phyloP scores from a whole-genome alignment of 169 alveolate genomes.

The Babesia gibsoni region DNA sequence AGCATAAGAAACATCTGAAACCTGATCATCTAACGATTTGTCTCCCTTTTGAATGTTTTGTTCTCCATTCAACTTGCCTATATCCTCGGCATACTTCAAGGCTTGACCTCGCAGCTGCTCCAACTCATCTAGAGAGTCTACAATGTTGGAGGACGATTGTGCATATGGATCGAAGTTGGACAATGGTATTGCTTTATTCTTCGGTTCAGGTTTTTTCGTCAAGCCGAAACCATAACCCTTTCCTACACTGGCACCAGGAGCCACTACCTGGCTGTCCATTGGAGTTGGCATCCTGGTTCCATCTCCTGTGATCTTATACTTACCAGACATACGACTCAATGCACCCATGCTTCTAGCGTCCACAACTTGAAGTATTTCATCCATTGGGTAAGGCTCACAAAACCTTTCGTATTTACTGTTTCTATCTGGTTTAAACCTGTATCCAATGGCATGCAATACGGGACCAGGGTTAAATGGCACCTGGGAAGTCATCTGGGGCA shows the following conservation, averaged over 20 bases:
- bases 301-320: conserved; percentile 55
- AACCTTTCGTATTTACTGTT: conserved; percentile 52
- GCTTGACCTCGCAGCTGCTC: conserved; percentile 4
- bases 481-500: conserved; percentile 49
- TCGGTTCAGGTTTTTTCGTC: conserved; percentile 34
- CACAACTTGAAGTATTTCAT: conserved; percentile 38
- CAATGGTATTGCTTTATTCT: conserved; percentile 43
- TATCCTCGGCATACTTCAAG: background rate
- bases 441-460: conserved; percentile 41
- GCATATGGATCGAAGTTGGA: conserved; percentile 23
- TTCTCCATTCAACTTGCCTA: background rate
- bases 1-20: background rate
- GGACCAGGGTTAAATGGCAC: conserved; percentile 64
- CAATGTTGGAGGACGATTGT: background rate
- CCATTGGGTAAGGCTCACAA: conserved; percentile 63
- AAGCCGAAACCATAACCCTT: conserved; percentile 59
- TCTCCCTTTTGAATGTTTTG: background rate
- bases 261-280: conserved; percentile 41
- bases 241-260: conserved; percentile 66
- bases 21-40: background rate
- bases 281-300: conserved; percentile 50
- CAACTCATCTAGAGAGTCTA: background rate
- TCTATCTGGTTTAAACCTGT: conserved; percentile 40
- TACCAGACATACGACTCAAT: conserved; percentile 41
- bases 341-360: conserved; percentile 63